Percentiles rank a stretch among this genome's conserved stretches.
These are phyloP conservation scores for Lactarius indigo DNA, from an alignment of 768 basidiomycete genomes.

Conservation along the genomic window DNA sequence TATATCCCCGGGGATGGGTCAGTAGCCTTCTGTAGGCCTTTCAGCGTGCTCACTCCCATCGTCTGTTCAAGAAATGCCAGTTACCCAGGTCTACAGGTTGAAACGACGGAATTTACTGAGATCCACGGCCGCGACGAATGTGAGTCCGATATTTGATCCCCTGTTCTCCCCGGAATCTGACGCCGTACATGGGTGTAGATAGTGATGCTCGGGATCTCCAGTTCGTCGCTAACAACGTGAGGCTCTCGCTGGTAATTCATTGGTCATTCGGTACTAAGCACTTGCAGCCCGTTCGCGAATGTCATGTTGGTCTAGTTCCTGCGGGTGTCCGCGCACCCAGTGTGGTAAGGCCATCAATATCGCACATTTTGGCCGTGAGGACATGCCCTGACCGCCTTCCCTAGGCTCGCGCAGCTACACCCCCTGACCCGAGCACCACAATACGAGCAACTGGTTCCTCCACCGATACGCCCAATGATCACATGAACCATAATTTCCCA, in stretches of 20 bases:
- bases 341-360: slow-evolving; percentile 5
- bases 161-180: not conserved
- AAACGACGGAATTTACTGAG: not conserved
- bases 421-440: slow-evolving; percentile 23
- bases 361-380: not conserved
- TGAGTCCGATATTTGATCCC: not conserved
- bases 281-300: slow-evolving; percentile 17
- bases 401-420: slow-evolving; percentile 23
- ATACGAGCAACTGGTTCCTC: slow-evolving; percentile 14
- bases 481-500: not conserved
- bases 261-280: not conserved
- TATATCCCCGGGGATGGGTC: slow-evolving; percentile 14
- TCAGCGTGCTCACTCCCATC: not conserved
- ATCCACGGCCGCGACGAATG: slow-evolving; percentile 1
- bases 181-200: not conserved
- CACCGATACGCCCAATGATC: not conserved
- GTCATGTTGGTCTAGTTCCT: slow-evolving; percentile 21
- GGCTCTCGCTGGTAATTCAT: not conserved
- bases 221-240: slow-evolving; percentile 21
- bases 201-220: slow-evolving; percentile 9
- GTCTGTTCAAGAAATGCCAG: not conserved
- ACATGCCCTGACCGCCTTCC: not conserved
- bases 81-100: not conserved
- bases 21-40: slow-evolving; percentile 23
- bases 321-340: slow-evolving; percentile 10